Percentiles rank a stretch among this genome's conserved stretches.
These are phyloP conservation scores for Barbarea vulgaris DNA, from an alignment of 345 rosid genomes.

Conservation along the genomic window DNA sequence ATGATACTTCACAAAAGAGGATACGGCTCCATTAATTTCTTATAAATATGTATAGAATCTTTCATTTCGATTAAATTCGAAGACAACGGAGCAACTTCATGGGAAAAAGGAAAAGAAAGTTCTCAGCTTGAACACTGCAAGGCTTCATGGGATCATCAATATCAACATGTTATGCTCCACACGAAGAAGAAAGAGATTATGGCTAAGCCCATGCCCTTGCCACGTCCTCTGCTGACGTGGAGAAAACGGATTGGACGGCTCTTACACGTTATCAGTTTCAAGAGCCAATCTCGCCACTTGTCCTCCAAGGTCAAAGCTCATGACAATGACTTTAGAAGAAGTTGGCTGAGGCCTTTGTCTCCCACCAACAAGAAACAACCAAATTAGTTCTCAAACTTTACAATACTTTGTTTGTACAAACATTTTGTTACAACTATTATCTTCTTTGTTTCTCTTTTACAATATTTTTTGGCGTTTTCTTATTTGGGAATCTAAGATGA, in stretches of 20 bases:
- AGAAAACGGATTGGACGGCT: slow-evolving; percentile 69
- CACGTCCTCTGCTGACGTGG: slow-evolving; percentile 66
- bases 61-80: slow-evolving; percentile 36
- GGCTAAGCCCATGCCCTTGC: slow-evolving; percentile 46
- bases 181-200: slow-evolving; percentile 16
- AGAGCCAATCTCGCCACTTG: slow-evolving; percentile 65
- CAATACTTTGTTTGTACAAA: background rate
- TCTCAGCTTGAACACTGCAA: slow-evolving; percentile 6
- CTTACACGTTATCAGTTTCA: slow-evolving; percentile 63
- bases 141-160: slow-evolving; percentile 21
- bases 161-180: background rate
- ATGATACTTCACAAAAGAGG: too few relatives aligned
- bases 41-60: slow-evolving; percentile 13
- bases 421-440: background rate
- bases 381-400: background rate
- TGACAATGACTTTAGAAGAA: slow-evolving; percentile 23
- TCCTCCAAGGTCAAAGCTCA: slow-evolving; percentile 26
- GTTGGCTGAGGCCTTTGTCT: background rate
- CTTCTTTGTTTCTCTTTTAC: background rate
- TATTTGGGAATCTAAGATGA: background rate
- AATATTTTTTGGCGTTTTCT: background rate
- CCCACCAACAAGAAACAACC: slow-evolving; percentile 4
- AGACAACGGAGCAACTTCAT: slow-evolving; percentile 28
- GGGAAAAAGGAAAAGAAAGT: slow-evolving; percentile 20
- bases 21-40: background rate